phyloP scores from a whole-genome alignment of 352 stramenopile genomes.

The Phytophthora tentaculata region DNA sequence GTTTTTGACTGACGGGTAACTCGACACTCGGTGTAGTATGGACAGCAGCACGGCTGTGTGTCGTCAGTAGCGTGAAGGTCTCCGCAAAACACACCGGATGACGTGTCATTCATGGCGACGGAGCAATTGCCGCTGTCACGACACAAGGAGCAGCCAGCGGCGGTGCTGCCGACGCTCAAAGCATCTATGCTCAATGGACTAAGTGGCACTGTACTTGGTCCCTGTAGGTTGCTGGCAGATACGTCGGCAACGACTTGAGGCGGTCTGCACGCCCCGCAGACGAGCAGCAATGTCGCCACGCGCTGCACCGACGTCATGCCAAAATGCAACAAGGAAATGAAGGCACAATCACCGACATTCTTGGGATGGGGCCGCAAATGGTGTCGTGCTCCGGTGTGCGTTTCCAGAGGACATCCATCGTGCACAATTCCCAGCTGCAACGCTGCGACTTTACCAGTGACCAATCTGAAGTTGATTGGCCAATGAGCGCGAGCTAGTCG shows the following conservation, averaged over 20 bases:
- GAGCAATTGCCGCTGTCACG: constrained; percentile 75
- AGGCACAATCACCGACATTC: constrained; percentile 10
- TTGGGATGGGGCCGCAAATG: constrained; percentile 30
- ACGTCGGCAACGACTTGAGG: not conserved
- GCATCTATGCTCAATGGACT: constrained; percentile 1
- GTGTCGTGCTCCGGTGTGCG: constrained; percentile 12
- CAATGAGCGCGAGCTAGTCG: constrained; percentile 30
- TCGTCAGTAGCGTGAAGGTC: constrained; percentile 50
- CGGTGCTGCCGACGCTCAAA: constrained; percentile 24
- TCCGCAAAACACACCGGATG: constrained; percentile 71
- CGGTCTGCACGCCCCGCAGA: constrained; percentile 5
- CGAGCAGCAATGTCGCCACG: constrained; percentile 9
- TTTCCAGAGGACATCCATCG: constrained; percentile 14
- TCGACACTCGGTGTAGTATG: constrained; percentile 71
- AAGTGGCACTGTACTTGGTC: constrained; percentile 1
- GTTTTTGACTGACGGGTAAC: constrained; percentile 53
- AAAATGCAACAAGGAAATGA: constrained; percentile 15
- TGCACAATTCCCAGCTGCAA: constrained; percentile 12
- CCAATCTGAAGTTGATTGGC: constrained; percentile 10
- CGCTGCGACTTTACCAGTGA: constrained; percentile 3
- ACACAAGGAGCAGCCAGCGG: constrained; percentile 56
- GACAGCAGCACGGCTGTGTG: constrained; percentile 63
- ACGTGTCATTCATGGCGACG: constrained; percentile 53
- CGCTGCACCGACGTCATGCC: constrained; percentile 12
- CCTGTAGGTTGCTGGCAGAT: constrained; percentile 6